A percentile compares a stretch with the other conserved stretches of the same genome.
Evolutionary conservation across 1,284 basidiomycete genomes (phyloP).

Genomic region (Spongiforma sp.): DNA sequence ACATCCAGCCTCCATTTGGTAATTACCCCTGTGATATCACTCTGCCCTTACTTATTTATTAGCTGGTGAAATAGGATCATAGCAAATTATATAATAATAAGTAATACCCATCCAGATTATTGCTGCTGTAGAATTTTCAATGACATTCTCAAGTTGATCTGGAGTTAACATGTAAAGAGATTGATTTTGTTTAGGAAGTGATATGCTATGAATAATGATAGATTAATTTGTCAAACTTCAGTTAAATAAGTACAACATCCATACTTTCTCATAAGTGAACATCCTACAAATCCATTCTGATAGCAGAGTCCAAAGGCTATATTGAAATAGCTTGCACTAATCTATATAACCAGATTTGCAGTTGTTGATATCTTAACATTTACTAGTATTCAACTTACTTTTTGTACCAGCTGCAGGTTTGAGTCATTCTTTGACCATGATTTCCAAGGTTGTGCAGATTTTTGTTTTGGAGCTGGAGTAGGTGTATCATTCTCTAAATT

Average conservation of each 20-base stretch:
- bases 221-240: neutral
- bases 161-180: constrained; percentile 1
- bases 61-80: accelerated
- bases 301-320: constrained; percentile 2
- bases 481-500: neutral
- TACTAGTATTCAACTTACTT: neutral
- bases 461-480: neutral
- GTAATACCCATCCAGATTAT: constrained; percentile 11
- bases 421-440: neutral
- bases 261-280: neutral
- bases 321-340: accelerated
- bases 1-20: constrained; percentile 22
- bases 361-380: neutral
- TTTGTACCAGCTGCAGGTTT: accelerated
- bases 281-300: neutral
- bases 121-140: neutral
- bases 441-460: neutral
- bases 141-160: neutral
- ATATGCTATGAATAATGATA: neutral
- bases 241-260: neutral
- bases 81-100: neutral
- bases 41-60: neutral
- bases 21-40: constrained; percentile 2
- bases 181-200: neutral
- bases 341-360: neutral